phyloP scores from a whole-genome alignment of 1,284 basidiomycete genomes.

The Macrocybe sp. region DNA sequence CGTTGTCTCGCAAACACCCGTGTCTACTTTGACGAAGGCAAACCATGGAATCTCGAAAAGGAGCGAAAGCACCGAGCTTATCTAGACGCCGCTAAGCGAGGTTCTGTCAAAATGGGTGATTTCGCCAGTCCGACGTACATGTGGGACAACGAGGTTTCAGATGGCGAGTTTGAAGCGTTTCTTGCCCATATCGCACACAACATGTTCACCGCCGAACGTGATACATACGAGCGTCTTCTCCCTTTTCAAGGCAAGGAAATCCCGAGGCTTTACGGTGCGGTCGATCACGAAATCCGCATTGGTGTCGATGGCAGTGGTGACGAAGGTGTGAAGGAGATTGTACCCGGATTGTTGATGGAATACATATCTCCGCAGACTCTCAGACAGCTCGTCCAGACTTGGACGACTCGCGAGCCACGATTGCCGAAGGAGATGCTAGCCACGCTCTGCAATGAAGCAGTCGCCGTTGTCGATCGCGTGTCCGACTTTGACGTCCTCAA shows the following conservation, averaged over 20 bases:
- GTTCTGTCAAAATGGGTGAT: not conserved
- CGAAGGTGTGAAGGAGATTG: not conserved
- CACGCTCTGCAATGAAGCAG: not conserved
- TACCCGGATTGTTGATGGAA: not conserved
- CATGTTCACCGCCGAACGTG: not conserved
- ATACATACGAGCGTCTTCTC: not conserved
- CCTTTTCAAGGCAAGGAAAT: not conserved
- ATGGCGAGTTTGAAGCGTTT: not conserved
- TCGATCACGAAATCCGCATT: not conserved
- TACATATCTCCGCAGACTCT: not conserved
- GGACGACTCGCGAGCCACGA: not conserved
- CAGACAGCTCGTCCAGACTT: not conserved
- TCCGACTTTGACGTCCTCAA: not conserved
- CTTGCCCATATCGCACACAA: not conserved
- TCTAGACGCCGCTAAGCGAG: not conserved
- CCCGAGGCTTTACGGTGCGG: not conserved
- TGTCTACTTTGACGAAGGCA: not conserved
- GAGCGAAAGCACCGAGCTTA: not conserved
- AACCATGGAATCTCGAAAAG: not conserved
- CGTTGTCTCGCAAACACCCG: not conserved
- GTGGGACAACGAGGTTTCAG: not conserved
- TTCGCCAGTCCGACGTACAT: not conserved
- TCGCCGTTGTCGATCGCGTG: not conserved
- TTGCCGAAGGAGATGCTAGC: not conserved
- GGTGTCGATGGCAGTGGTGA: not conserved